Base-by-base conservation (phyloP, 306 rosid species). In the Prunus mume region DNA sequence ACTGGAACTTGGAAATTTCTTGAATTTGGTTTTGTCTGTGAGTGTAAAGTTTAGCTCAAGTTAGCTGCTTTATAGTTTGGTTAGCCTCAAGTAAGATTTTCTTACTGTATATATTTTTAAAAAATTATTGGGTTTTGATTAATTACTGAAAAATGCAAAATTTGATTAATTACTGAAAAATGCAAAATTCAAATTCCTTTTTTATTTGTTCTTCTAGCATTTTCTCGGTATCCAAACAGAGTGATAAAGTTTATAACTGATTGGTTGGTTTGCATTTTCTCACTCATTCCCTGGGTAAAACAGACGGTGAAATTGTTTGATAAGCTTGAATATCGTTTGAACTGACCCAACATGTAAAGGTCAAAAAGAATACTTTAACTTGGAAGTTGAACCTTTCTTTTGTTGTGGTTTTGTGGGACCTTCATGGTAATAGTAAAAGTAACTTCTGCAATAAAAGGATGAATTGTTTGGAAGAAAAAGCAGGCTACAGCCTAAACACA, bases 391-490 rank as follows among this genome's bases (percentile, higher is more conserved):
- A 68, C 34, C 32, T 55, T 71, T 71, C 32, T 55, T 63, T 71
- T 62, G 51, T 34, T 61, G 65, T 70, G 38, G 67, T 34, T 49
- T 41, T 47, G 71, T 63, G 84, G 71, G 69, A 56, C 80, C 54
- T 49, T 6, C 46, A 13, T 47, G 56, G n/a, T 24, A 17, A 38
- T 63, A 24, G 69, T 24, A 55, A 69, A 69, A 56, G 75, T 58
- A 54, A 34, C 70, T 64, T 74, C 65, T 56, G 24, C 66, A 13
- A 14, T 18, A 28, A 56, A 71, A n/a, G 79, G 50, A 17, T 54
- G 75, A 78, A 75, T 65, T 28, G 66, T 47, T 6, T 75, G 10
- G 65, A 77, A 28, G 80, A 70, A 47, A 76, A 76, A 25, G 58
- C 64, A 60, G 70, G 38, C 17, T 49, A 27, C 11, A 19, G 43